phyloP scores from a whole-genome alignment of 2,329 filamentous ascomycete species.

The Diatrype stigma region DNA sequence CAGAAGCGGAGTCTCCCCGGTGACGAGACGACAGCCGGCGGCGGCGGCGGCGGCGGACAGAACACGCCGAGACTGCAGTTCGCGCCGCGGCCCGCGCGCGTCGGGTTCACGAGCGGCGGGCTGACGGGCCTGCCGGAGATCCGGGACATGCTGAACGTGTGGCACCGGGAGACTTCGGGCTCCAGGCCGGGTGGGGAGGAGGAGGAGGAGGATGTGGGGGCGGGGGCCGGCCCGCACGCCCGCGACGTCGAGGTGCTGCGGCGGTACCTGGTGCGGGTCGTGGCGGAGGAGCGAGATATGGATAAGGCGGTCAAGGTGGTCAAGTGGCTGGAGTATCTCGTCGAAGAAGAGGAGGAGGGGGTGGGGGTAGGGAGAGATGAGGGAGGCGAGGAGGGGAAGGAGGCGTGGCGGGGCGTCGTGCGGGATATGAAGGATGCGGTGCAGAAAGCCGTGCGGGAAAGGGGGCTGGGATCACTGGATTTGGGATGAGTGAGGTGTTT shows the following conservation, averaged over 20 bases:
- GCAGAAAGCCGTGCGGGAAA: slow-evolving; percentile 49
- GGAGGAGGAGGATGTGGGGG: too few species aligned
- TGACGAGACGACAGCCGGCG: too few species aligned
- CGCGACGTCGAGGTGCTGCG: slow-evolving; percentile 74
- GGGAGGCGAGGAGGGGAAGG: slow-evolving; percentile 28
- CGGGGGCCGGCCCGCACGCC: slow-evolving; percentile 68
- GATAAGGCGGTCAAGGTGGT: slow-evolving; percentile 67
- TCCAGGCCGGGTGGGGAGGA: too few species aligned
- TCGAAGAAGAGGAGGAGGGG: slow-evolving; percentile 42
- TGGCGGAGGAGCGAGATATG: slow-evolving; percentile 72
- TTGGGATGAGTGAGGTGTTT: slow-evolving; percentile 30
- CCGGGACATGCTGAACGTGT: slow-evolving; percentile 68
- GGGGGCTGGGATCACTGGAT: slow-evolving; percentile 54
- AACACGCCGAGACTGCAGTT: slow-evolving; percentile 45
- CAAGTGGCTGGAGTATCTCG: slow-evolving; percentile 60
- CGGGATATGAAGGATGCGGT: slow-evolving; percentile 44
- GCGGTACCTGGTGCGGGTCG: slow-evolving; percentile 67
- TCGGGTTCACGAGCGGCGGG: slow-evolving; percentile 41
- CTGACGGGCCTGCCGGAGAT: slow-evolving; percentile 54
- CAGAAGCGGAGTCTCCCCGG: too few species aligned
- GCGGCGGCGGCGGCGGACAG: slow-evolving; percentile 14
- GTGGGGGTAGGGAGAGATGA: slow-evolving; percentile 17
- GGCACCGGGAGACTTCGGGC: slow-evolving; percentile 60
- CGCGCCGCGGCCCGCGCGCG: slow-evolving; percentile 39
- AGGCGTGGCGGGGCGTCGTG: slow-evolving; percentile 44